phyloP scores from a whole-genome alignment of 2,329 filamentous ascomycete genomes.

The Ophiostoma quercus region DNA sequence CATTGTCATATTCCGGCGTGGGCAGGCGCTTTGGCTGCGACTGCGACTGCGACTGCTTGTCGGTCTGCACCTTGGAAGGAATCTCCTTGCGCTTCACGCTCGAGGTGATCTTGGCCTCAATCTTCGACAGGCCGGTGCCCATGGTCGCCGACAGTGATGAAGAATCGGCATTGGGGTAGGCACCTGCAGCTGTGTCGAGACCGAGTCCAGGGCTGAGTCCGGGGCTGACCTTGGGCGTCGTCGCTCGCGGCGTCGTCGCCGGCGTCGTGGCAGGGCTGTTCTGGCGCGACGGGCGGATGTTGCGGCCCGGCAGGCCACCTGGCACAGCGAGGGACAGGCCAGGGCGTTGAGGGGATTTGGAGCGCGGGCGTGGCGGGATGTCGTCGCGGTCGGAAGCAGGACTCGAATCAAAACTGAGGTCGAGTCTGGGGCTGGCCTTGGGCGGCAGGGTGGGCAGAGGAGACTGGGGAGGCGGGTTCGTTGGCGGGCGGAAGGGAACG shows the following conservation, averaged over 20 bases:
- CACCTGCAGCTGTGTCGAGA: neutral
- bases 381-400: neutral
- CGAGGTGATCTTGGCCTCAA: slow-evolving; percentile 11
- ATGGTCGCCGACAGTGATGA: neutral
- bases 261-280: slow-evolving; percentile 1
- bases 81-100: slow-evolving; percentile 10
- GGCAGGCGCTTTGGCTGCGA: neutral
- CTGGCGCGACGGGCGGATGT: slow-evolving; percentile 11
- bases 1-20: slow-evolving; percentile 1
- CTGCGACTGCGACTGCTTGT: neutral
- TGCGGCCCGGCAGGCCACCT: slow-evolving; percentile 14
- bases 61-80: neutral
- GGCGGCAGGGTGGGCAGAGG: neutral
- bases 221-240: neutral
- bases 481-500: neutral
- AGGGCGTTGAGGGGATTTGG: neutral
- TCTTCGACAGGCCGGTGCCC: slow-evolving; percentile 14
- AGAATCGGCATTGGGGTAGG: neutral
- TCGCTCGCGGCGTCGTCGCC: neutral
- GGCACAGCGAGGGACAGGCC: neutral
- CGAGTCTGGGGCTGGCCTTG: neutral
- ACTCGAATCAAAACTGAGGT: neutral
- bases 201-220: neutral
- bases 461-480: slow-evolving; percentile 2
- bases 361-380: neutral